Percentiles rank a stretch among this genome's conserved stretches.
These are phyloP conservation scores for Linaria vulgaris DNA, from an alignment of 257 asterid genomes.

Conservation along the genomic window DNA sequence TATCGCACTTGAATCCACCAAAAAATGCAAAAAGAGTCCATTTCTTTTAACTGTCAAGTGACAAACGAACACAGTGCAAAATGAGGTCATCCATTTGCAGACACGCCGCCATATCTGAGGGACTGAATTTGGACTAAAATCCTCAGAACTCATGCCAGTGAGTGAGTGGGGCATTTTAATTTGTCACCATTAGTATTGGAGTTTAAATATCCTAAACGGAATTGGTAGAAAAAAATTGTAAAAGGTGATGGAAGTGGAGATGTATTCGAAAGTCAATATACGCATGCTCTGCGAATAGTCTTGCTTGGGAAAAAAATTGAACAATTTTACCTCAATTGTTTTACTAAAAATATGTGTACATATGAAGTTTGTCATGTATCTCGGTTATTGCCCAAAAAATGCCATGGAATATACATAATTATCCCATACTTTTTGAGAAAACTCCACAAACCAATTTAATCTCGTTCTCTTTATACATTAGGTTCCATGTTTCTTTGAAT, in stretches of 20 bases:
- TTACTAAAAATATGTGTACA: no score
- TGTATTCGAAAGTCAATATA: slow-evolving; percentile 20
- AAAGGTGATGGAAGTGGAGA: slow-evolving; percentile 22
- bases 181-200: background rate
- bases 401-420: no score
- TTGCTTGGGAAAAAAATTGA: no score
- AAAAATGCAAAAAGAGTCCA: no score
- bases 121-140: slow-evolving; percentile 14
- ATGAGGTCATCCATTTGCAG: slow-evolving; percentile 30
- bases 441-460: no score
- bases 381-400: no score
- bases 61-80: slow-evolving; percentile 26
- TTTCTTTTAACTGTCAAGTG: background rate
- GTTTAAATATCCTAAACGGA: slow-evolving; percentile 6
- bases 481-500: no score
- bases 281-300: background rate
- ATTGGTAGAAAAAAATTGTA: no score
- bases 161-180: slow-evolving; percentile 2
- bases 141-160: slow-evolving; percentile 3
- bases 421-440: no score
- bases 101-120: background rate
- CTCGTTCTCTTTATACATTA: no score
- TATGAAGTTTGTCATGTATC: no score
- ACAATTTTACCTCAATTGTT: no score
- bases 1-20: background rate